Evolutionary conservation across 208 protist genomes (phyloP).

Genomic region (Naegleria gruberi): DNA sequence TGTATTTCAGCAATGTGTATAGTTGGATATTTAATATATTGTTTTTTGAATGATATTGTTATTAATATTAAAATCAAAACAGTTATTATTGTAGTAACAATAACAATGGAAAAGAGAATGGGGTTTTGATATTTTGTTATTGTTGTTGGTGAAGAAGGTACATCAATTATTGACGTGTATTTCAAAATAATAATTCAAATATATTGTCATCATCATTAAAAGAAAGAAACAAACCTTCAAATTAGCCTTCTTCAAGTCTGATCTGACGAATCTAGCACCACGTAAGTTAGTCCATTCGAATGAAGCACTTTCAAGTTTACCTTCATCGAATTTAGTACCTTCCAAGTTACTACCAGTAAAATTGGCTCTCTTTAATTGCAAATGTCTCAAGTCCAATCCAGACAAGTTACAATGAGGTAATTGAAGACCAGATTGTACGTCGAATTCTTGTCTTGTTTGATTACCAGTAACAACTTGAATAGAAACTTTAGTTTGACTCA

Average conservation of each 20-base stretch:
- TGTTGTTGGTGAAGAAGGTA: no score
- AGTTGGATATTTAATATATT: no score
- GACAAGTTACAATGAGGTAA: neutral
- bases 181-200: no score
- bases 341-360: constrained; percentile 2
- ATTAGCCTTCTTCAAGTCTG: constrained; percentile 11
- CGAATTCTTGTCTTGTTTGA: neutral
- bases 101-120: no score
- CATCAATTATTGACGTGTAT: no score
- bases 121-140: no score
- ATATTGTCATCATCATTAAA: neutral
- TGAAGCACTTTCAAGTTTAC: neutral
- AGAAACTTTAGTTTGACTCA: neutral
- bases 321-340: neutral
- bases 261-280: neutral
- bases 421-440: neutral
- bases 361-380: neutral
- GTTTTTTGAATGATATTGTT: no score
- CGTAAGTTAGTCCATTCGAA: neutral
- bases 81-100: no score
- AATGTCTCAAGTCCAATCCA: neutral
- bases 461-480: neutral
- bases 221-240: neutral
- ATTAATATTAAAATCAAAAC: no score
- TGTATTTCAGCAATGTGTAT: no score